Base-by-base conservation (phyloP, 164 flowering plant genomes). In the Hamamelis virginiana region DNA sequence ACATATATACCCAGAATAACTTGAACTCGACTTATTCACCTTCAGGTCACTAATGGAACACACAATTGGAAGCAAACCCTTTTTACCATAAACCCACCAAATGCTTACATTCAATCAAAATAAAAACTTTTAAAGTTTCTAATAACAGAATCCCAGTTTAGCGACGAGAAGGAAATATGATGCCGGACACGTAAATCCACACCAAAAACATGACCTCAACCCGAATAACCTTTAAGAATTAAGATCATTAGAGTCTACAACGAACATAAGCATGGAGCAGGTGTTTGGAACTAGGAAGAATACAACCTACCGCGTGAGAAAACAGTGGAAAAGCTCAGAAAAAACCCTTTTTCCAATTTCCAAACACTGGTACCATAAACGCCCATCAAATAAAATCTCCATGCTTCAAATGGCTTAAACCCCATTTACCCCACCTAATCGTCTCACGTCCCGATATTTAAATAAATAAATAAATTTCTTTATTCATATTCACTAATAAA, bases 191-290 rank as follows among this genome's bases (percentile, higher is more conserved):
- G 26, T 22, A 10, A 55, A 55, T 19, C 58, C 26, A 19, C 58
- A 55, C 22, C 18, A 55, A 21, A 21, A 55, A 19, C 58, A 55
- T n/a, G 25, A 55, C 28, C 12, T 12, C 11, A 57, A 25, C 33
- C 60, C 60, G 11, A 57, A 57, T 12, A 23, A 23, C 60, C 60
- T 57, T n/a, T n/a, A n/a, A n/a, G n/a, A n/a, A n/a, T n/a, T 15
- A 25, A 25, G 27, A 11, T 26, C 33, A 57, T 15, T 25, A 38
- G 38, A 8, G 53, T n/a, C 53, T 1, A 50, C n/a, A 50, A 50
- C 13, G 53, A 50, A n/a, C 53, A 15, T 50, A 8, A 50, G 15
- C 16, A 15, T 16, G 53, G n/a, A 16, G n/a, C n/a, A 50, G 13
- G 18, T 6, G 41, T 6, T 33, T 6, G 6, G 41, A 33, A 2